Evolutionary conservation across 306 rosid genomes (phyloP).

Genomic region (Chamaecrista fasciculata): DNA sequence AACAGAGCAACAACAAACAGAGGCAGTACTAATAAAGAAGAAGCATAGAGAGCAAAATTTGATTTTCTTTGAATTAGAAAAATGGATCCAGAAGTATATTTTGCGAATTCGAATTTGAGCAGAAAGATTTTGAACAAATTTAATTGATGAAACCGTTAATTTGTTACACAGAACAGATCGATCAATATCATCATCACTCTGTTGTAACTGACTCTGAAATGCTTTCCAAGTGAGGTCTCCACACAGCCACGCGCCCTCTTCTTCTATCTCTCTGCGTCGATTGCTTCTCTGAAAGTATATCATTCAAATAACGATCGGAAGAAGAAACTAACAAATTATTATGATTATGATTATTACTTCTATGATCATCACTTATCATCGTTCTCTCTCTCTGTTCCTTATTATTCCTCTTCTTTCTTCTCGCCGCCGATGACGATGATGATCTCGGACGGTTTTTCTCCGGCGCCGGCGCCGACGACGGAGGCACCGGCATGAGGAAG

Average conservation of each 20-base stretch:
- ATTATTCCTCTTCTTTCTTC: conserved; percentile 36
- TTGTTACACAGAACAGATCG: conserved; percentile 43
- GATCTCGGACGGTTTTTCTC: conserved; percentile 35
- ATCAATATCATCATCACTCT: too few species aligned
- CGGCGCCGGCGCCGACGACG: background rate
- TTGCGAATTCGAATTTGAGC: background rate
- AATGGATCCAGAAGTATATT: too few species aligned
- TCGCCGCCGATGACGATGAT: background rate
- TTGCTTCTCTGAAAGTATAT: conserved; percentile 69
- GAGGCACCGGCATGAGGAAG: conserved; percentile 75
- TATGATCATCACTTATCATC: background rate
- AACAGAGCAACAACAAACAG: too few species aligned
- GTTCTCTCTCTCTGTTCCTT: conserved; percentile 22
- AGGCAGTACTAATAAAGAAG: background rate
- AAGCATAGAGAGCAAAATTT: background rate
- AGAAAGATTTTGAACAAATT: conserved; percentile 6
- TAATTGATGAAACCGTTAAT: background rate
- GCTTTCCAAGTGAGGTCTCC: conserved; percentile 85
- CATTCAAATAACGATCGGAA: conserved; percentile 65
- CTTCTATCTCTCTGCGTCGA: conserved; percentile 56
- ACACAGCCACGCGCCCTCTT: conserved; percentile 75
- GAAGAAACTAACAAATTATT: conserved; percentile 43
- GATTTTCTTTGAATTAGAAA: conserved; percentile 25
- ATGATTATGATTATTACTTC: background rate
- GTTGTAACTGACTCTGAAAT: conserved; percentile 73